Conservation (phyloP, 2,329 filamentous ascomycete genomes). For the Onygenales sp. region DNA sequence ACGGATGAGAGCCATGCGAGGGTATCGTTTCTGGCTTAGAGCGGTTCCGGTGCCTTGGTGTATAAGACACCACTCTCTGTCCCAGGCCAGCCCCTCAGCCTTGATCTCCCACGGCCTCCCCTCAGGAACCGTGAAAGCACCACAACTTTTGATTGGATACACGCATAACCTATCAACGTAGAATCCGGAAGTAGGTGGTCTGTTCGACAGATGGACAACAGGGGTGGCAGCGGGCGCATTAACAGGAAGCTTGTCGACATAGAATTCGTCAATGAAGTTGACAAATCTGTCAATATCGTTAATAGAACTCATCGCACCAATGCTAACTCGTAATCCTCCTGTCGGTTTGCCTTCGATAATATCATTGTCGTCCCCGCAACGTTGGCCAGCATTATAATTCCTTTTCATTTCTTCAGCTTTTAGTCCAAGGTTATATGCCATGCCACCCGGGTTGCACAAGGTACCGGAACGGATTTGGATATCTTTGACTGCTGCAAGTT, state of each 20-base stretch:
- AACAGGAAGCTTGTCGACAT: conserved; percentile 31
- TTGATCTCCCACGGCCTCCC: conserved; percentile 64
- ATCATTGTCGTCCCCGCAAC: conserved; percentile 76
- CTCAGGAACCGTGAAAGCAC: conserved; percentile 60
- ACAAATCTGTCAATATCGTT: conserved; percentile 65
- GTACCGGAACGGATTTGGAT: conserved; percentile 84
- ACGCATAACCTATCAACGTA: conserved; percentile 59
- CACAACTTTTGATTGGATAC: conserved; percentile 93
- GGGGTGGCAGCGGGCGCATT: conserved; percentile 7
- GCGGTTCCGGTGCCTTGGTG: conserved; percentile 77
- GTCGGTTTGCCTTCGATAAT: conserved; percentile 77
- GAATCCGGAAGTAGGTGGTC: conserved; percentile 22
- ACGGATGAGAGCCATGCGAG: conserved; percentile 74
- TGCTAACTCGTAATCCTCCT: conserved; percentile 72
- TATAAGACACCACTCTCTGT: conserved; percentile 91
- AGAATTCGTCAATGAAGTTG: conserved; percentile 63
- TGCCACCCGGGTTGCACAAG: conserved; percentile 83
- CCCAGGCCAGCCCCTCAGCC: conserved; percentile 80
- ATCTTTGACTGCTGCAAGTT: conserved; percentile 64
- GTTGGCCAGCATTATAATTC: conserved; percentile 76
- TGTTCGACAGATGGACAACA: neutral
- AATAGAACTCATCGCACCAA: conserved; percentile 81
- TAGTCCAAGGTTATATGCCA: conserved; percentile 63
- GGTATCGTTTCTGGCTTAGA: conserved; percentile 80
- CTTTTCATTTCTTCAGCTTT: conserved; percentile 71